A percentile compares a stretch with the other conserved stretches of the same genome.
Evolutionary conservation across 441 rosid genomes (phyloP).

Genomic region (Syzygium malaccense): DNA sequence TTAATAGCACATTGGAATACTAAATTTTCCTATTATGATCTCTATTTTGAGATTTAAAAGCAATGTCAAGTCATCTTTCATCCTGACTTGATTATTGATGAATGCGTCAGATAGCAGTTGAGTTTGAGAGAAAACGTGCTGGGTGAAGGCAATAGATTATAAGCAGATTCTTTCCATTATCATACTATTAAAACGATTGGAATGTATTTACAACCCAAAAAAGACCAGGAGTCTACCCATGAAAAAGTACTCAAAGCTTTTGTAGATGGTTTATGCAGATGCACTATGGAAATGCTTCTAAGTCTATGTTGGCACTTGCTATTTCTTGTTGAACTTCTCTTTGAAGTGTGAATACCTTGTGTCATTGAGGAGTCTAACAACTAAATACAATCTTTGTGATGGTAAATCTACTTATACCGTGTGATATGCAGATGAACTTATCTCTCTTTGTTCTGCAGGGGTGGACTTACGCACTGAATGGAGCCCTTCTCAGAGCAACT

Average conservation of each 20-base stretch:
- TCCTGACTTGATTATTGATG: not conserved
- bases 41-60: not conserved
- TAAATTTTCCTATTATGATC: not conserved
- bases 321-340: not conserved
- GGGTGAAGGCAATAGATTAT: not conserved
- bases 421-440: not conserved
- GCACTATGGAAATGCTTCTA: not conserved
- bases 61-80: not conserved
- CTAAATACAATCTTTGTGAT: not conserved
- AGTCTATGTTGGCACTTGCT: not conserved
- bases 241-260: not conserved
- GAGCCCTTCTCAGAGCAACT: constrained; percentile 73
- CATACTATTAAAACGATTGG: not conserved
- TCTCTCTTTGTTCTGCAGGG: constrained; percentile 36
- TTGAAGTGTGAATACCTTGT: not conserved
- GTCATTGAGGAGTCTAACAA: not conserved
- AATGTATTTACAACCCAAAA: not conserved
- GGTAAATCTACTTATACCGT: not conserved
- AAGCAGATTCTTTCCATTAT: not conserved
- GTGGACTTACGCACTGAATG: constrained; percentile 80
- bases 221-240: not conserved
- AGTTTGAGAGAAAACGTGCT: not conserved
- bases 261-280: not conserved
- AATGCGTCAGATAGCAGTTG: not conserved
- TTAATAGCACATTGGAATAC: not conserved